Evolutionary conservation across 169 alveolate species (phyloP).

Genomic region (Eimeria nieschulzi): DNA sequence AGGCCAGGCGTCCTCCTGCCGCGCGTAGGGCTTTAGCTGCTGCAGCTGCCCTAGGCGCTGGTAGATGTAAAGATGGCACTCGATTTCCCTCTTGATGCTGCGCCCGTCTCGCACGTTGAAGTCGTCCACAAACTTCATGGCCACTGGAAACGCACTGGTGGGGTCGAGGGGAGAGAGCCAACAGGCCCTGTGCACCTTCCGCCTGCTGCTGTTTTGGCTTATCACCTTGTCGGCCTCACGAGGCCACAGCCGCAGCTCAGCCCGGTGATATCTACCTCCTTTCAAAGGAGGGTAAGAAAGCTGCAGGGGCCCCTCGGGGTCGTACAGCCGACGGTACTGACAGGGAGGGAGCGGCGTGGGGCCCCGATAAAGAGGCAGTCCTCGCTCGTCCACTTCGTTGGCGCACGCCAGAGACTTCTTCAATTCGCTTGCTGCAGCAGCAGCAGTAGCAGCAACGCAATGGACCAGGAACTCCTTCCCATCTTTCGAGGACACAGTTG

Average conservation of each 20-base stretch:
- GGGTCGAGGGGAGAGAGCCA: conserved; percentile 83
- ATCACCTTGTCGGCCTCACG: conserved; percentile 81
- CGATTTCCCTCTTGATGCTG: conserved; percentile 88
- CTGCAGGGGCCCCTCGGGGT: conserved; percentile 85
- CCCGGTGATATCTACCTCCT: conserved; percentile 82
- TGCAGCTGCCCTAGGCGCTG: conserved; percentile 81
- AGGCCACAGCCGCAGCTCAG: conserved; percentile 84
- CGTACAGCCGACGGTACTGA: conserved; percentile 82
- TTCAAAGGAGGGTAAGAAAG: conserved; percentile 82
- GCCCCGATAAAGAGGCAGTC: conserved; percentile 25
- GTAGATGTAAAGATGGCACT: conserved; percentile 88
- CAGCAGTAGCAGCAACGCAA: neutral
- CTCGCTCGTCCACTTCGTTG: neutral
- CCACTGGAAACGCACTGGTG: conserved; percentile 84
- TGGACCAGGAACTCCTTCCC: no score
- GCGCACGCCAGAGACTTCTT: no score
- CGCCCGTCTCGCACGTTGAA: conserved; percentile 87
- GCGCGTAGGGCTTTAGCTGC: conserved; percentile 64
- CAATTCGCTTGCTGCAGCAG: neutral
- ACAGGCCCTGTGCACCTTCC: conserved; percentile 86
- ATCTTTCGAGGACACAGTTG: no score
- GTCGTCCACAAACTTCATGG: conserved; percentile 88
- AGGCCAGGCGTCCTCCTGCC: conserved; percentile 89
- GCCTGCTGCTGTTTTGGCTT: conserved; percentile 86
- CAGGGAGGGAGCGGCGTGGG: conserved; percentile 66